Percentiles rank a stretch among this genome's conserved stretches.
These are phyloP conservation scores for Sutorius eximius DNA, from an alignment of 1,284 basidiomycete genomes.

Conservation along the genomic window DNA sequence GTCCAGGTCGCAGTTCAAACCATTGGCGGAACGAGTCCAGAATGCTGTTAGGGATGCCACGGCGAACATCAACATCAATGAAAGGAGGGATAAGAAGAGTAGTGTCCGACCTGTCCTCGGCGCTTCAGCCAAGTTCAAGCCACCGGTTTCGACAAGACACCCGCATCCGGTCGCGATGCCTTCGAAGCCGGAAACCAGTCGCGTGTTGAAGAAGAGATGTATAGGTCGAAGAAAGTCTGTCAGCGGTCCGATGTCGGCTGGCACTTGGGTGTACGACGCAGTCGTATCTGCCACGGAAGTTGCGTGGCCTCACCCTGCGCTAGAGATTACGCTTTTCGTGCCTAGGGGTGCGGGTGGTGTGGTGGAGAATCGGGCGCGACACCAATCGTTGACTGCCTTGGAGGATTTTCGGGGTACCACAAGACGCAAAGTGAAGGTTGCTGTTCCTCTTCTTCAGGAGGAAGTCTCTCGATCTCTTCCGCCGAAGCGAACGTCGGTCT, in stretches of 20 bases:
- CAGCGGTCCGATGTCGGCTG: conserved; percentile 35
- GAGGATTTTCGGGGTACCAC: conserved; percentile 13
- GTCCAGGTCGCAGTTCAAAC: conserved; percentile 54
- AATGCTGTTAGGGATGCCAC: conserved; percentile 18
- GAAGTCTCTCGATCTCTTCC: background rate
- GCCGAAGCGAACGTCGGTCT: background rate
- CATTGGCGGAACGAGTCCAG: conserved; percentile 42
- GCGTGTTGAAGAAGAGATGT: conserved; percentile 56
- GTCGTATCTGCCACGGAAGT: conserved; percentile 44
- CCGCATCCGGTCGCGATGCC: background rate
- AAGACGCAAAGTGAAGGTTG: conserved; percentile 19
- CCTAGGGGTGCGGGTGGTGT: background rate
- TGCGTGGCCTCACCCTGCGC: conserved; percentile 14
- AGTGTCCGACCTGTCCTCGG: conserved; percentile 32
- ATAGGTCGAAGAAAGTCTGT: conserved; percentile 52
- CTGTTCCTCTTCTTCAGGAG: conserved; percentile 13
- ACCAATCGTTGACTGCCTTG: conserved; percentile 25
- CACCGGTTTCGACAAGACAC: conserved; percentile 6
- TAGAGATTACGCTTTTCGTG: conserved; percentile 25
- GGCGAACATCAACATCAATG: conserved; percentile 15
- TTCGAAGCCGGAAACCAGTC: conserved; percentile 28
- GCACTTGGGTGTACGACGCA: conserved; percentile 52
- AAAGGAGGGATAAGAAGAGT: conserved; percentile 27
- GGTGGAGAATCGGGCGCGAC: conserved; percentile 17
- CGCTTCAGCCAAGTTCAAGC: conserved; percentile 13